A percentile compares a stretch with the other conserved stretches of the same genome.
Evolutionary conservation across 352 stramenopile species (phyloP).

Genomic region (Plasmopara muralis): DNA sequence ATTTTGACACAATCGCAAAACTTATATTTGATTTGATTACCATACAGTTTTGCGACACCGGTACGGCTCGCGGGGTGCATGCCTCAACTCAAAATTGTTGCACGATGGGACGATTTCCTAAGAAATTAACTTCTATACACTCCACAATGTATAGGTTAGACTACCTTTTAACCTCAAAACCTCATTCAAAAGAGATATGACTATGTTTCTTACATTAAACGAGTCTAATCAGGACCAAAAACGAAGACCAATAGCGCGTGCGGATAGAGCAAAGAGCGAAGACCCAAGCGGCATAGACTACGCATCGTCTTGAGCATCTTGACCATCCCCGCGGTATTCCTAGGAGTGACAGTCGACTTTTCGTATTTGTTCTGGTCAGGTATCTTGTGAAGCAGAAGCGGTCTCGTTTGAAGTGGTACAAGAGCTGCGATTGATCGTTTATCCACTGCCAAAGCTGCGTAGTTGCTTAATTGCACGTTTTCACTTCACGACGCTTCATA

Average conservation of each 20-base stretch:
- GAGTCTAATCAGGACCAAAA: slow-evolving; percentile 22
- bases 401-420: slow-evolving; percentile 14
- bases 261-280: slow-evolving; percentile 24
- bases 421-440: slow-evolving; percentile 11
- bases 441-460: not conserved
- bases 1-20: too few relatives aligned
- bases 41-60: too few relatives aligned
- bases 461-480: slow-evolving; percentile 4
- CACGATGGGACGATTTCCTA: too few relatives aligned
- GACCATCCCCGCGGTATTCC: slow-evolving; percentile 11
- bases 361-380: slow-evolving; percentile 12
- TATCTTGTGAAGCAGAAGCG: slow-evolving; percentile 10
- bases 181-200: not conserved
- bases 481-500: not conserved
- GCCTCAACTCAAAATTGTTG: too few relatives aligned
- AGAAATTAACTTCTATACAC: too few relatives aligned
- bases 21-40: too few relatives aligned
- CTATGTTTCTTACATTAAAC: slow-evolving; percentile 7
- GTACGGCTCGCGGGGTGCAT: too few relatives aligned
- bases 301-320: slow-evolving; percentile 24
- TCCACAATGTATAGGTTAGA: too few relatives aligned
- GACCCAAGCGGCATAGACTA: slow-evolving; percentile 23
- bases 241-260: slow-evolving; percentile 27
- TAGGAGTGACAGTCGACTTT: slow-evolving; percentile 9
- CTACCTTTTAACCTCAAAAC: not conserved